A percentile compares a stretch with the other conserved stretches of the same genome.
phyloP scores from a whole-genome alignment of 805 yeast genomes.

The Spathaspora arborariae region DNA sequence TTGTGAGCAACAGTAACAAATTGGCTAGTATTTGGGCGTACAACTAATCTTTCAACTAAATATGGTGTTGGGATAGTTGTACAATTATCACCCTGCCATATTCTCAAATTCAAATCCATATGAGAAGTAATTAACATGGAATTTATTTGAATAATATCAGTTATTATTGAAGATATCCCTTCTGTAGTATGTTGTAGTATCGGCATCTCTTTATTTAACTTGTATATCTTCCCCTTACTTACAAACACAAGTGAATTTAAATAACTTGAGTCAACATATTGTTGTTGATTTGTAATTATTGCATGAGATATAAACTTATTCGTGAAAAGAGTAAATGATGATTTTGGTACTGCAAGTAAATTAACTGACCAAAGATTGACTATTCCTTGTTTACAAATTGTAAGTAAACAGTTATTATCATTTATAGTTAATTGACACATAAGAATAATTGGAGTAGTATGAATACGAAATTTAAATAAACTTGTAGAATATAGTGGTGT shows the following conservation, averaged over 20 bases:
- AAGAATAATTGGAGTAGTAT: constrained; percentile 19
- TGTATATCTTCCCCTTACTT: constrained; percentile 2
- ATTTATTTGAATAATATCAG: background rate
- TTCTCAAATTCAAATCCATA: constrained; percentile 20
- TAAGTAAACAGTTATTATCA: constrained; percentile 17
- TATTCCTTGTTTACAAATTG: constrained; percentile 23
- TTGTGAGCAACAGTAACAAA: constrained; percentile 18
- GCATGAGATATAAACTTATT: constrained; percentile 2
- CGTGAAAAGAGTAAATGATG: constrained; percentile 11
- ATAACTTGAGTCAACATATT: too few species aligned
- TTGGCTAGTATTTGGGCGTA: constrained; percentile 18
- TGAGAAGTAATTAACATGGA: constrained; percentile 14
- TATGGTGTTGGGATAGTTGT: constrained; percentile 16
- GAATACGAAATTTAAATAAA: constrained; percentile 13
- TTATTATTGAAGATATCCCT: background rate
- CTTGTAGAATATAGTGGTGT: constrained; percentile 10
- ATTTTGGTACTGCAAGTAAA: constrained; percentile 26
- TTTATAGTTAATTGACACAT: constrained; percentile 19
- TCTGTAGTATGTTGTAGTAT: background rate
- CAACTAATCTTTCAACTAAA: constrained; percentile 15
- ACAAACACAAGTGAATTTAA: constrained; percentile 1
- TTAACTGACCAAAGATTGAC: constrained; percentile 33
- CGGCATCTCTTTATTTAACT: background rate
- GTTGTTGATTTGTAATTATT: background rate
- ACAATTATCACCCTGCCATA: constrained; percentile 14